Evolutionary conservation across 2,329 filamentous ascomycete genomes (phyloP), one percentile per base, ranked within the genome.

Genomic region (Aspergillus floridensis): DNA sequence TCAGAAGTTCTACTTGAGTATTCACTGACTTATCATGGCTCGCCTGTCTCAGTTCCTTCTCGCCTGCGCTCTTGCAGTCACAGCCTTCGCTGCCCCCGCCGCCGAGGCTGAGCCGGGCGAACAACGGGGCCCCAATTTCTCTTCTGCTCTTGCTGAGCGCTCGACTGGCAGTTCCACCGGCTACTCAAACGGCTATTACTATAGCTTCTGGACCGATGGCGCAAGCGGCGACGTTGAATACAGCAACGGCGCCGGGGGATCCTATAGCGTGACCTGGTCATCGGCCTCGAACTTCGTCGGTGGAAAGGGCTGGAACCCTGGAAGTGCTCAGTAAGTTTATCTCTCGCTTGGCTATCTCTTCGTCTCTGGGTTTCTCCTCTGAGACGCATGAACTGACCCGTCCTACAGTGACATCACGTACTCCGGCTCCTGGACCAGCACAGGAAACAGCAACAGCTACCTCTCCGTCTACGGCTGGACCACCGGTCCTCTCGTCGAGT

Each of bases 231-330:
- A 65, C 16, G 79, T 78, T 10, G 77, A 72, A 31, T 82, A 82
- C 69, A 79, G 66, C 56, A 83, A 83, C 67, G 74, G 74, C 2
- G 65, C 66, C 5, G 74, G 64, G 3, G 81, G 81, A 1, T 66
- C 72, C 29, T 84, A 83, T 73, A 76, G 66, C 35, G 74, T 80
- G 0, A 66, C 64, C 38, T 85, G 82, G 82, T 68, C 62, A 48
- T 75, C 76, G 50, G 72, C 70, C 24, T 82, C 82, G 35, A 83
- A 85, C 75, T 81, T 84, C 49, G 82, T 85, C 32, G 82, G 76
- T 59, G 84, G 84, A 32, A 86, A 85, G 72, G 84, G 84, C 44
- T 86, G 84, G 83, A 80, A 80, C 58, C 79, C 82, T 19, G 84
- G 83, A 49, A 78, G 70, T 59, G 71, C 75, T 31, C 76, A 80